Evolutionary conservation across 2,329 filamentous ascomycete genomes (phyloP), one percentile per base, ranked within the genome.

Genomic region (Pseudogymnoascus pannorum): DNA sequence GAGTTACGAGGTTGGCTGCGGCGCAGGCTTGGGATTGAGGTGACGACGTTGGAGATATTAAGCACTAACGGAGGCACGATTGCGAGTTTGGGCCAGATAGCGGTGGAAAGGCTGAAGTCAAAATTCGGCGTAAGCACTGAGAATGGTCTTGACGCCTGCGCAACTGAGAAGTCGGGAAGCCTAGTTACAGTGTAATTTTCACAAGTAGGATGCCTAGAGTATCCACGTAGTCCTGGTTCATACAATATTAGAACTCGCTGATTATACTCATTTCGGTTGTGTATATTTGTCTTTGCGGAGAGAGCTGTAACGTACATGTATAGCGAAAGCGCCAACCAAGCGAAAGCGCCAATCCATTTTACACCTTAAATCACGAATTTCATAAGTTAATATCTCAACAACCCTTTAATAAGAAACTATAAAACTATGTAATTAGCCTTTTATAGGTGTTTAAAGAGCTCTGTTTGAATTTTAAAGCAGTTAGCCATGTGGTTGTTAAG

Each of bases 1-100:
- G 63, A 65, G 26, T 38, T 67, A n/a, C 51, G 63, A 3, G 61
- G 63, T 40, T 67, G 64, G 64, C 60, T 67, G 20, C 38, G 38
- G 4, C 38, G 38, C 38, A 16, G 38, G n/a, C 16, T 40, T 40
- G 38, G 38, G 38, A 40, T 40, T 40, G 38, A 40, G n/a, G 38
- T 40, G 11, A 40, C 38, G 18, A 40, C 38, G 9, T 40, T 40
- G 38, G 38, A 40, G 38, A 40, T 40, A 11, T 9, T 40, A 12
- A 40, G 38, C 18, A 40, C 16, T 18, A 20, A 18, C 9, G 38
- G 38, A 2, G 38, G 38, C 8, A 40, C 38, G 8, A 40, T 40
- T 40, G 38, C 38, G 18, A 40, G 38, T 9, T 40, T 40, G 38
- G 38, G 38, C 8, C 18, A 20, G 11, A 40, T 40, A 40, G 16